These are phyloP conservation scores for Trametes cinnabarina DNA, from an alignment of 768 basidiomycete genomes.

Conservation along the genomic window DNA sequence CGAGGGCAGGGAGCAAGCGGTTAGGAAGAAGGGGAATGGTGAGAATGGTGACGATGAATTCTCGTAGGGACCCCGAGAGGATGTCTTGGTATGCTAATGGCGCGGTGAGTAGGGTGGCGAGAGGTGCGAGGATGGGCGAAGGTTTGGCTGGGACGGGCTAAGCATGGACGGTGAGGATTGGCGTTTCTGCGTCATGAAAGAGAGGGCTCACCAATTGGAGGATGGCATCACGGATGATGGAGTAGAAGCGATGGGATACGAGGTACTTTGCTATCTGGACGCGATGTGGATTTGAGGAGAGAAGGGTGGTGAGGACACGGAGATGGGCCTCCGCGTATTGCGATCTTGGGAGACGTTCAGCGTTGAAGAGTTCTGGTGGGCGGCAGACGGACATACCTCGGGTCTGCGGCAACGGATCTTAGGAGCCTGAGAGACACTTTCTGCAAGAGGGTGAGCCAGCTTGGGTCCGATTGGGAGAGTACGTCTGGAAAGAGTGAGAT, in stretches of 20 bases:
- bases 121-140: slow-evolving; percentile 45
- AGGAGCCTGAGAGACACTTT: slow-evolving; percentile 50
- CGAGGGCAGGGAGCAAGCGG: slow-evolving; percentile 60
- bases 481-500: slow-evolving; percentile 19
- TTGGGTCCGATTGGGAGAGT: slow-evolving; percentile 28
- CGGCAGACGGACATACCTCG: slow-evolving; percentile 43
- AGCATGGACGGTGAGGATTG: not conserved
- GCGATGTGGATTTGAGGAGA: slow-evolving; percentile 33
- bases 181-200: not conserved
- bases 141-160: slow-evolving; percentile 61
- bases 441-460: slow-evolving; percentile 63
- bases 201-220: slow-evolving; percentile 47
- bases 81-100: slow-evolving; percentile 37
- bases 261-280: slow-evolving; percentile 44
- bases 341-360: slow-evolving; percentile 40
- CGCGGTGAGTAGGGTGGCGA: slow-evolving; percentile 46
- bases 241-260: slow-evolving; percentile 46
- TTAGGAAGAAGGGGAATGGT: slow-evolving; percentile 78
- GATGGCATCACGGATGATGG: slow-evolving; percentile 40
- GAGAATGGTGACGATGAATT: slow-evolving; percentile 55
- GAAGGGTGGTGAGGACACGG: slow-evolving; percentile 46
- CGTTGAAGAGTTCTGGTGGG: not conserved
- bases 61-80: slow-evolving; percentile 36
- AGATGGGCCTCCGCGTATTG: slow-evolving; percentile 46
- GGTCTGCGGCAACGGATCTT: slow-evolving; percentile 44